Percentiles rank a stretch among this genome's conserved stretches.
Conservation (phyloP, 495 filamentous ascomycete genomes). For the Penicillium desertorum region DNA sequence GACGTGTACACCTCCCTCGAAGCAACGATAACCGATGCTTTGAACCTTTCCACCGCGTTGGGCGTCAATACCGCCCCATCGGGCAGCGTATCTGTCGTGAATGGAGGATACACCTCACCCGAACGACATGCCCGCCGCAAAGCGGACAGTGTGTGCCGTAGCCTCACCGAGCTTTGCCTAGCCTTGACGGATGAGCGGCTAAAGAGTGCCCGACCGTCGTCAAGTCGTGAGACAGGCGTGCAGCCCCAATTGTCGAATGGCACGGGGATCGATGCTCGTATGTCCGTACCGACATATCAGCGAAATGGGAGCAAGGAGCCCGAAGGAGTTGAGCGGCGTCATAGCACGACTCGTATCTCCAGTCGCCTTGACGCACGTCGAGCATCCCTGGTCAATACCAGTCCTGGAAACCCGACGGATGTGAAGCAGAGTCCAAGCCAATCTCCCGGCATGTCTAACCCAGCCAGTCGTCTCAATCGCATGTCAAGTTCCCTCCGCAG, state of each 20-base stretch:
- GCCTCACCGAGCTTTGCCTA: slow-evolving; percentile 87
- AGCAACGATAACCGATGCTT: slow-evolving; percentile 74
- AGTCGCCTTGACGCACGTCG: slow-evolving; percentile 74
- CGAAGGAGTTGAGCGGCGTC: slow-evolving; percentile 32
- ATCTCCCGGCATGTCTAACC: slow-evolving; percentile 30
- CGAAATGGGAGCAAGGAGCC: slow-evolving; percentile 48
- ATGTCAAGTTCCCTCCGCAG: slow-evolving; percentile 41
- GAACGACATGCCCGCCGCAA: slow-evolving; percentile 86
- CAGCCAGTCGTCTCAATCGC: slow-evolving; percentile 39
- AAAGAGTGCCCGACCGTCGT: slow-evolving; percentile 26
- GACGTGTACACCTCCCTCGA: slow-evolving; percentile 81
- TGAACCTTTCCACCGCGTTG: slow-evolving; percentile 72
- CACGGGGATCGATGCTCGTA: slow-evolving; percentile 33
- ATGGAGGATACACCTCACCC: slow-evolving; percentile 50
- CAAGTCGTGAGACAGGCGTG: slow-evolving; percentile 28
- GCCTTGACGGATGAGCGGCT: slow-evolving; percentile 63
- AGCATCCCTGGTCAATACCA: slow-evolving; percentile 56
- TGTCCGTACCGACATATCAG: slow-evolving; percentile 32
- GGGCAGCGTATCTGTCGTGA: slow-evolving; percentile 57
- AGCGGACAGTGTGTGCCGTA: slow-evolving; percentile 88
- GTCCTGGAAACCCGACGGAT: slow-evolving; percentile 23
- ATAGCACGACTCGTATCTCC: slow-evolving; percentile 61
- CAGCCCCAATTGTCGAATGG: slow-evolving; percentile 30
- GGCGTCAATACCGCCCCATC: slow-evolving; percentile 66
- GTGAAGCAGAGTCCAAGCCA: slow-evolving; percentile 26